Evolutionary conservation across 108 stramenopile species (phyloP), one percentile per base, ranked within the genome.

Genomic region (Conticribra weissflogii): DNA sequence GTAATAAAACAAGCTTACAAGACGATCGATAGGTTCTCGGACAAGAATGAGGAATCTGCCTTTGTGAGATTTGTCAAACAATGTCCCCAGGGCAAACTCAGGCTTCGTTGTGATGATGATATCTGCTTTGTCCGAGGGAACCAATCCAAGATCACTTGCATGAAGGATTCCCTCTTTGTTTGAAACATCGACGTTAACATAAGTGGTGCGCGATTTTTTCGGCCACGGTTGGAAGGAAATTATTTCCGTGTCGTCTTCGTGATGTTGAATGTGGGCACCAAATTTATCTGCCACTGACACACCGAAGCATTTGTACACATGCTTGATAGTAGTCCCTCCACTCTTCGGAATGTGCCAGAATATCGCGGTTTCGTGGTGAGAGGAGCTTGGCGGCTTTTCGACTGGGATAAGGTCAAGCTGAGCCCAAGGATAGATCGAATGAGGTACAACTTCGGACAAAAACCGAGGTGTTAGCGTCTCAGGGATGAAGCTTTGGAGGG

Each of bases 1-100:
- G 48, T 84, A 84, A 51, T 84, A 81, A 45, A 81, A 84, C 66
- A 74, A 78, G 48, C 74, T 76, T 16, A 81, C 67, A 32, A 81
- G 64, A 19, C 80, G 30, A 33, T 84, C 76, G 1, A 84, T 52
- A 2, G 83, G 83, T 23, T 84, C 64, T 53, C 83, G 76, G 50
- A 84, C 71, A 1, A 81, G 15, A 22, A 54, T 47, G 27, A 81
- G 57, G 14, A 74, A 30, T 17, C 80, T 18, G 1, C 83, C 83
- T 36, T 77, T 71, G 49, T 78, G 64, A 23, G 67, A 46, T 33
- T 51, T 19, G 29, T 72, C 77, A 22, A 73, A 78, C 24, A 84
- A 51, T 3, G 56, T 28, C 22, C 51, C 34, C 15, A 49, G 72
- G 23, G 81, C 80, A 57, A 73, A 81, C 15, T 63, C n/a, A 14